phyloP scores from a whole-genome alignment of 225 moss, liverwort and hornwort species.

The Bryoerythrophyllum caledonicum region DNA sequence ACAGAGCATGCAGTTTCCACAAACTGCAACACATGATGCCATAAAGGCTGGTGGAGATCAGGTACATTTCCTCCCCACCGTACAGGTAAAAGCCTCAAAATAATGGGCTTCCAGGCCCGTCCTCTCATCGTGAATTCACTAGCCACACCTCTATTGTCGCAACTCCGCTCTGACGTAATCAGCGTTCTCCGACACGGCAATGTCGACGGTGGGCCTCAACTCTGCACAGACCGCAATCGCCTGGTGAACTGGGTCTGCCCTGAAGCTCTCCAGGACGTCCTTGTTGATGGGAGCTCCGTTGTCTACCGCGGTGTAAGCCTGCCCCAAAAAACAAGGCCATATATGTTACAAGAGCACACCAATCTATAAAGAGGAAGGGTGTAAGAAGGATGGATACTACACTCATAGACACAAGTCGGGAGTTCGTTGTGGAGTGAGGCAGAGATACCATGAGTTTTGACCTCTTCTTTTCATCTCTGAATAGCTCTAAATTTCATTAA shows the following conservation, averaged over 20 bases:
- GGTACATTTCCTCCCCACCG: conserved; percentile 20
- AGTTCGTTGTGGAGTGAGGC: background rate
- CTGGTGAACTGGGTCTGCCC: conserved; percentile 87
- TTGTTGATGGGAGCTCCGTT: conserved; percentile 72
- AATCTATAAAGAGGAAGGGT: background rate
- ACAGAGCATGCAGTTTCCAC: conserved; percentile 19
- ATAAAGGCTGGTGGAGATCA: conserved; percentile 2
- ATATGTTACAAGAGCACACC: background rate
- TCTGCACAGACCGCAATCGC: conserved; percentile 87
- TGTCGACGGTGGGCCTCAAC: conserved; percentile 87
- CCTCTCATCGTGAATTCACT: conserved; percentile 16
- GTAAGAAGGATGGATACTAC: background rate
- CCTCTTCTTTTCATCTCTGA: too few species aligned
- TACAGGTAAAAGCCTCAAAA: conserved; percentile 30
- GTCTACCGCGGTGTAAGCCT: conserved; percentile 92
- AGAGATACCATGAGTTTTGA: too few species aligned
- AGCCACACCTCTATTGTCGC: conserved; percentile 58
- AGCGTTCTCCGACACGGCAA: conserved; percentile 85
- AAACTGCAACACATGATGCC: background rate
- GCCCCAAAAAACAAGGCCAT: conserved; percentile 15
- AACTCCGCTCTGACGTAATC: conserved; percentile 92
- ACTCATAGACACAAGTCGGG: background rate
- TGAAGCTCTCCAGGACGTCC: conserved; percentile 75
- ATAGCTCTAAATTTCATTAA: too few species aligned
- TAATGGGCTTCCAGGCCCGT: conserved; percentile 14